phyloP scores from a whole-genome alignment of 192 early-diverging fungal genomes.

The Gaertneriomyces sp. region DNA sequence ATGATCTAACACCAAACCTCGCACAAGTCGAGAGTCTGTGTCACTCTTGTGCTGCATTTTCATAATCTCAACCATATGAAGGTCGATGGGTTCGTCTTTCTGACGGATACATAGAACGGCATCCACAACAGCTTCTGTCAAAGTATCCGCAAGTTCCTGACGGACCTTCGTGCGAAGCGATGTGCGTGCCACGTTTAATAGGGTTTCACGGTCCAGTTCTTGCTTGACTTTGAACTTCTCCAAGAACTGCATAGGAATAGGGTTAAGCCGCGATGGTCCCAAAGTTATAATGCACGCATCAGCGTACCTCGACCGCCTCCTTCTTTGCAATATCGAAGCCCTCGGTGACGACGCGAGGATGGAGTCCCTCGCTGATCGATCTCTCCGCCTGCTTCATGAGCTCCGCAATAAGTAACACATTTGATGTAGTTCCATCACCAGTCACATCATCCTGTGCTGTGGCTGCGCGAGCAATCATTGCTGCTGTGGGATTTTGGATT shows the following conservation, averaged over 20 bases:
- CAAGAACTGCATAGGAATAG: conserved; percentile 62
- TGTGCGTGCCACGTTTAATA: conserved; percentile 88
- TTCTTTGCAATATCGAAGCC: conserved; percentile 97
- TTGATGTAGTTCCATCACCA: conserved; percentile 97
- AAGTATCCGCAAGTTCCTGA: conserved; percentile 79
- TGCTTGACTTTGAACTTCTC: conserved; percentile 77
- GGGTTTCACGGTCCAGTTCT: conserved; percentile 82
- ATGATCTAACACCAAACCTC: conserved; percentile 96
- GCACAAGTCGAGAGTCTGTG: conserved; percentile 91
- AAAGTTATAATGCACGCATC: not conserved
- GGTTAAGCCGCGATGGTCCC: not conserved
- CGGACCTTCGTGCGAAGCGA: conserved; percentile 95
- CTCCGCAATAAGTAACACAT: conserved; percentile 95
- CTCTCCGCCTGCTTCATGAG: conserved; percentile 93
- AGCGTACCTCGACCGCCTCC: conserved; percentile 74
- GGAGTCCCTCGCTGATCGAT: conserved; percentile 91
- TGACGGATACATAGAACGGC: conserved; percentile 84
- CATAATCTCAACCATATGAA: conserved; percentile 99
- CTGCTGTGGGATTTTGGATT: conserved; percentile 99
- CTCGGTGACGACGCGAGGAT: conserved; percentile 92
- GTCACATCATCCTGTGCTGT: conserved; percentile 99
- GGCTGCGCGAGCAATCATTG: conserved; percentile 98
- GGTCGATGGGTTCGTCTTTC: conserved; percentile 85
- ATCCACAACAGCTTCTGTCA: conserved; percentile 96
- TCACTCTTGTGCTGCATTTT: conserved; percentile 98